Conservation (phyloP, 352 stramenopile species). For the Phytophthora idaei region DNA sequence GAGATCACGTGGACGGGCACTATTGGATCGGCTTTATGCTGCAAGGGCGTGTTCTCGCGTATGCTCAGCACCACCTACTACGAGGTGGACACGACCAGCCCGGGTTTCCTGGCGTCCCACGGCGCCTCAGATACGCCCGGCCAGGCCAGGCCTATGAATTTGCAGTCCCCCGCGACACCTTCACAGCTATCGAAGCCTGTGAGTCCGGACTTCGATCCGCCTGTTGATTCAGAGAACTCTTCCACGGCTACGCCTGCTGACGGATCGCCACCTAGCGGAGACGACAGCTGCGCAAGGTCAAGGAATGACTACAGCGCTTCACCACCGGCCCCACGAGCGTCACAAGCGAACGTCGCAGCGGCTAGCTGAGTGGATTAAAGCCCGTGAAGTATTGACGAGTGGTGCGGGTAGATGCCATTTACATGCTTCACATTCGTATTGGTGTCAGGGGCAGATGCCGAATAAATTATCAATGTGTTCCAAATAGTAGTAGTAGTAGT, state of each 20-base stretch:
- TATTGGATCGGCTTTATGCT: conserved; percentile 73
- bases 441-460: conserved; percentile 27
- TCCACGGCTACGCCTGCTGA: conserved; percentile 54
- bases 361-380: conserved; percentile 21
- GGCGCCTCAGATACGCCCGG: conserved; percentile 68
- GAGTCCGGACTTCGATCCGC: conserved; percentile 41
- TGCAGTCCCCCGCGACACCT: conserved; percentile 63
- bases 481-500: conserved; percentile 18
- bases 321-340: conserved; percentile 12
- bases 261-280: conserved; percentile 42
- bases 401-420: not conserved
- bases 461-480: conserved; percentile 49
- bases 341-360: conserved; percentile 24
- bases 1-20: conserved; percentile 61
- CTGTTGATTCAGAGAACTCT: conserved; percentile 37
- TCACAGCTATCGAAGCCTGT: conserved; percentile 42
- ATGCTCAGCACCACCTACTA: conserved; percentile 79
- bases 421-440: conserved; percentile 28
- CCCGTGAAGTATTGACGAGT: not conserved
- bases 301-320: conserved; percentile 36
- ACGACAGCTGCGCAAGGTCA: conserved; percentile 38
- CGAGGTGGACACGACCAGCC: conserved; percentile 80
- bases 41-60: conserved; percentile 59
- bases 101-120: conserved; percentile 57
- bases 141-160: conserved; percentile 54